Base-by-base conservation (phyloP, 2,329 filamentous ascomycete genomes). In the Pseudogymnoascus sp. region DNA sequence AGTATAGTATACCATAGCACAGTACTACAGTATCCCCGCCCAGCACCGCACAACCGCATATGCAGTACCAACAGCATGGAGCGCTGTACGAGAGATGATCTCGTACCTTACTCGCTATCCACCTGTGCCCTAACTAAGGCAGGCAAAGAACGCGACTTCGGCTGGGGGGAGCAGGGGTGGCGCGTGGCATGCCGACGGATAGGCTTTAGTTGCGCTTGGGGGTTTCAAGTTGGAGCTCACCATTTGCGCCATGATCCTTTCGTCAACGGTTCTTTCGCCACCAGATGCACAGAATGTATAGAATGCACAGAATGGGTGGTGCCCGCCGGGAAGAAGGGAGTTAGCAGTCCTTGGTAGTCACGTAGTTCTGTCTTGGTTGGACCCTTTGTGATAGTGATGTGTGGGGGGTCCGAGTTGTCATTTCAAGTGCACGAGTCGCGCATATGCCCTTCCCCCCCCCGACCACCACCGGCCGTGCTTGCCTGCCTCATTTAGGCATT, bases 401-500 rank as follows among this genome's bases (percentile, higher is more conserved):
- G 47, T 53, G 40, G 47, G 44, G 44, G 47, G 26, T 31, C 47
- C 26, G 26, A 28, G 47, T 31, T 53, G 47, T 28, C 47, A 53
- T 28, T 53, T 53, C 26, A n/a, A 17, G 47, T 17, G 47, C 47
- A 31, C 47, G 47, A 31, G 26, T 53, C 47, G 47, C 31, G 47
- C 19, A 9, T 31, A 9, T 31, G 4, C 44, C 21, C 21, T 50
- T 53, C 6, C 23, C 47, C 47, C 47, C 4, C 23, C 31, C 44
- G n/a, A n/a, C n/a, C n/a, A n/a, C 15, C 23, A 21, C 44, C 17
- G 19, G 15, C 26, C 26, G 47, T 31, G 23, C 15, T 53, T 53
- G 47, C 47, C 47, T 53, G 47, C 47, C 47, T 53, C 47, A 53
- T 53, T 53, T 53, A 53, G 47, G 26, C 47, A 53, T 53, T 53